Percentiles rank a stretch among this genome's conserved stretches.
These are phyloP conservation scores for Aspergillus homomorphus DNA, from an alignment of 495 filamentous ascomycete genomes.

Conservation along the genomic window DNA sequence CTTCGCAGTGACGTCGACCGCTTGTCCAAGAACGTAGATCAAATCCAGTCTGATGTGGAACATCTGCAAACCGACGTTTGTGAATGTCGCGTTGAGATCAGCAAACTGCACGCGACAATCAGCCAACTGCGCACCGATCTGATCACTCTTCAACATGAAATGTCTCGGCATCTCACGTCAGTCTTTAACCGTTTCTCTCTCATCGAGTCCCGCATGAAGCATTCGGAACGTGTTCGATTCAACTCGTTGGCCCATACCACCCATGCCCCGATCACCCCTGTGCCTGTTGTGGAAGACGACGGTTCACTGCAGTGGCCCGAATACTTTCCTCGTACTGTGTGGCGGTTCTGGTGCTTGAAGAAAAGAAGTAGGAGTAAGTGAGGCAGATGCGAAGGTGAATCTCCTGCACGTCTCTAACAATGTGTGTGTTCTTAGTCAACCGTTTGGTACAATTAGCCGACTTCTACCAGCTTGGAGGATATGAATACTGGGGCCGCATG, in stretches of 20 bases:
- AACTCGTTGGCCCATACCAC: constrained; percentile 40
- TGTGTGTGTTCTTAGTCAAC: constrained; percentile 26
- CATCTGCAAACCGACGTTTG: constrained; percentile 34
- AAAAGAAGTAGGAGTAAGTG: constrained; percentile 43
- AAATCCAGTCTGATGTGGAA: constrained; percentile 34
- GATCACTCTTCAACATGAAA: constrained; percentile 34
- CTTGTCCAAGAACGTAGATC: constrained; percentile 39
- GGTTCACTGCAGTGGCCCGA: constrained; percentile 36
- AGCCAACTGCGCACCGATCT: constrained; percentile 40
- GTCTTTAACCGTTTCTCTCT: constrained; percentile 27
- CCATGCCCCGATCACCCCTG: constrained; percentile 38
- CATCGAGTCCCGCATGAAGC: constrained; percentile 27
- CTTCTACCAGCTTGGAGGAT: constrained; percentile 41
- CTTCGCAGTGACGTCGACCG: constrained; percentile 40
- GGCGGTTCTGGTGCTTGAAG: constrained; percentile 45
- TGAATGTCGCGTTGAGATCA: constrained; percentile 38
- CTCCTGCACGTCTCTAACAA: constrained; percentile 13
- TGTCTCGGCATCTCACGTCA: constrained; percentile 27
- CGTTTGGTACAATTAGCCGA: constrained; percentile 42
- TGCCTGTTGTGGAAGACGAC: constrained; percentile 35
- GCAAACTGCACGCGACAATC: constrained; percentile 36
- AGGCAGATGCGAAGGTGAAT: constrained; percentile 4
- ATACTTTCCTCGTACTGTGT: constrained; percentile 41
- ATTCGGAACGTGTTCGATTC: constrained; percentile 39
- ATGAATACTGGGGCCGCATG: constrained; percentile 39